A percentile compares a stretch with the other conserved stretches of the same genome.
These are phyloP conservation scores for Kregervanrija pseudodelftensis DNA, from an alignment of 805 yeast genomes.

Conservation along the genomic window DNA sequence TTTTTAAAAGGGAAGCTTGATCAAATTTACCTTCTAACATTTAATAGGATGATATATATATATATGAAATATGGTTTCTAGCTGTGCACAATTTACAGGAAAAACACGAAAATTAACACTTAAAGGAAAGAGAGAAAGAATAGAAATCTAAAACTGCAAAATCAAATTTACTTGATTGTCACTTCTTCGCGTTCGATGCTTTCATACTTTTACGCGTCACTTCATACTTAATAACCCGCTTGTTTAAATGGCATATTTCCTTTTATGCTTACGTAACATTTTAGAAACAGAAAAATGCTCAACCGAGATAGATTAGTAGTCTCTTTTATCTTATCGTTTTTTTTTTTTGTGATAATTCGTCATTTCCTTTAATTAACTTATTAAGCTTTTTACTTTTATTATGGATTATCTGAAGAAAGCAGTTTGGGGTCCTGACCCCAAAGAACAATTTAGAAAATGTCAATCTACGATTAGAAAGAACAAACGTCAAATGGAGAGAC, in stretches of 20 bases:
- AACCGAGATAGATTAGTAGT: too few species aligned
- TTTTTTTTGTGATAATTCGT: neutral
- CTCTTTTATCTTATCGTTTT: neutral
- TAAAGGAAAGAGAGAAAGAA: too few species aligned
- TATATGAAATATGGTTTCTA: neutral
- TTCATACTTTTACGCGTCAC: too few species aligned
- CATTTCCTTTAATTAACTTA: neutral
- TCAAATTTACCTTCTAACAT: constrained; percentile 98
- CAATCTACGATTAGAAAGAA: constrained; percentile 77
- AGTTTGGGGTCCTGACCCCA: constrained; percentile 95
- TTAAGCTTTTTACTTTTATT: too few species aligned
- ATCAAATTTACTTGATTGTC: too few species aligned
- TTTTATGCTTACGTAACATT: neutral
- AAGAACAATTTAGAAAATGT: constrained; percentile 77
- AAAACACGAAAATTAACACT: too few species aligned
- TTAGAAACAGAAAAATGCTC: too few species aligned
- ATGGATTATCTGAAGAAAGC: constrained; percentile 86
- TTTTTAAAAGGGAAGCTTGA: constrained; percentile 86
- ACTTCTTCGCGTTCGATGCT: too few species aligned
- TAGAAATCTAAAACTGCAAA: too few species aligned
- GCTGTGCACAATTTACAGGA: too few species aligned
- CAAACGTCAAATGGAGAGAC: constrained; percentile 76
- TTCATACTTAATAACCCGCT: too few species aligned
- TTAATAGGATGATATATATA: neutral
- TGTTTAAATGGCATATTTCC: neutral